These are phyloP conservation scores for Heterobasidion annosum DNA, from an alignment of 1,284 basidiomycete genomes.

Conservation along the genomic window DNA sequence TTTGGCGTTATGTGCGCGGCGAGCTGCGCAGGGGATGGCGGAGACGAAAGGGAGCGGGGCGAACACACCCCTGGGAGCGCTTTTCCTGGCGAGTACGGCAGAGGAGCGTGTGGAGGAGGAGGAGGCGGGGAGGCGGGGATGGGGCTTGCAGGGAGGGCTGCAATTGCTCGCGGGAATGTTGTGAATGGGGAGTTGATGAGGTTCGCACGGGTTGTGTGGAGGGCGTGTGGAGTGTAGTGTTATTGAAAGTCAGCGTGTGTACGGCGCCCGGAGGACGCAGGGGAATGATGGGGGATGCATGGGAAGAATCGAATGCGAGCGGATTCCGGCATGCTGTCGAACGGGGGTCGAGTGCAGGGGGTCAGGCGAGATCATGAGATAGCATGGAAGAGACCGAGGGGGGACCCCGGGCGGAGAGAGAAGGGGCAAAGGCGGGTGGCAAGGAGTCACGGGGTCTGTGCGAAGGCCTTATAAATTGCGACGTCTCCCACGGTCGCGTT, in stretches of 20 bases:
- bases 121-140: background rate
- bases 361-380: too few relatives aligned
- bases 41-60: background rate
- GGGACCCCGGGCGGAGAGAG: too few relatives aligned
- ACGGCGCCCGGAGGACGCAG: too few relatives aligned
- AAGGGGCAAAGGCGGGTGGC: constrained; percentile 4
- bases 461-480: constrained; percentile 24
- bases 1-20: constrained; percentile 22
- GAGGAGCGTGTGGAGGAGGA: constrained; percentile 6
- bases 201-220: constrained; percentile 1
- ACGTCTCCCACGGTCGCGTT: constrained; percentile 9
- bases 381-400: too few relatives aligned
- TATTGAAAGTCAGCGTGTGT: too few relatives aligned
- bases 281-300: too few relatives aligned
- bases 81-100: constrained; percentile 11
- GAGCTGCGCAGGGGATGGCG: constrained; percentile 16
- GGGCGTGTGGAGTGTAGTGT: background rate
- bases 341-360: too few relatives aligned
- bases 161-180: constrained; percentile 3
- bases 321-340: too few relatives aligned
- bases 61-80: constrained; percentile 4
- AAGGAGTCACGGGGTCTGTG: constrained; percentile 17
- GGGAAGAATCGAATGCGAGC: too few relatives aligned
- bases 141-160: background rate
- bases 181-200: constrained; percentile 6